Conservation (phyloP, 192 early-diverging fungal species). For the Fimicolochytrium jonesii region DNA sequence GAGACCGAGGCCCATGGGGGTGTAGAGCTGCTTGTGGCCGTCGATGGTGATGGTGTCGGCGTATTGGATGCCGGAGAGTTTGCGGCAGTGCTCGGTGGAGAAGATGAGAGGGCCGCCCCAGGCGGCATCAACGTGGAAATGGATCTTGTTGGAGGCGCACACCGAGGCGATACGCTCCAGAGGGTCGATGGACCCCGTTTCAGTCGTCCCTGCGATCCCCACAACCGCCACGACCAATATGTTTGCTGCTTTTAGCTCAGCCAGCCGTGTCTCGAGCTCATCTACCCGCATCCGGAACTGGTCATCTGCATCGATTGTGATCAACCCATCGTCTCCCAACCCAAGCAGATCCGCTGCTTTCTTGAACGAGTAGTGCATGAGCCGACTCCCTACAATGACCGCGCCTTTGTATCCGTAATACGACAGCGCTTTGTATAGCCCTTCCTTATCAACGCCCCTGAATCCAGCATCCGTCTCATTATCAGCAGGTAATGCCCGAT, state of each 20-base stretch:
- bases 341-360: constrained; percentile 58
- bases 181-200: constrained; percentile 51
- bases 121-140: constrained; percentile 56
- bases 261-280: constrained; percentile 30
- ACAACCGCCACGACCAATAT: constrained; percentile 46
- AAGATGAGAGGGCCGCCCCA: constrained; percentile 59
- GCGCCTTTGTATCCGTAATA: constrained; percentile 49
- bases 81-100: constrained; percentile 42
- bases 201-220: constrained; percentile 53
- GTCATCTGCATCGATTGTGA: constrained; percentile 43
- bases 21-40: constrained; percentile 61
- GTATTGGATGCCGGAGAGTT: constrained; percentile 42
- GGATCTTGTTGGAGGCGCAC: constrained; percentile 30
- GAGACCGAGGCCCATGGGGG: constrained; percentile 54
- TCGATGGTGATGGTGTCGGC: constrained; percentile 57
- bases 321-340: constrained; percentile 47
- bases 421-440: constrained; percentile 39
- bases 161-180: constrained; percentile 27
- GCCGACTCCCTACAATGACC: constrained; percentile 41
- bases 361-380: constrained; percentile 60
- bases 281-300: constrained; percentile 43
- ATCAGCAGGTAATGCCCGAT: constrained; percentile 35
- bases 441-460: constrained; percentile 49
- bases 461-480: constrained; percentile 20
- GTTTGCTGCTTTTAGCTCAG: constrained; percentile 28